A percentile compares a stretch with the other conserved stretches of the same genome.
phyloP scores from a whole-genome alignment of 208 protist species.

The Vickermania ingenoplastis region DNA sequence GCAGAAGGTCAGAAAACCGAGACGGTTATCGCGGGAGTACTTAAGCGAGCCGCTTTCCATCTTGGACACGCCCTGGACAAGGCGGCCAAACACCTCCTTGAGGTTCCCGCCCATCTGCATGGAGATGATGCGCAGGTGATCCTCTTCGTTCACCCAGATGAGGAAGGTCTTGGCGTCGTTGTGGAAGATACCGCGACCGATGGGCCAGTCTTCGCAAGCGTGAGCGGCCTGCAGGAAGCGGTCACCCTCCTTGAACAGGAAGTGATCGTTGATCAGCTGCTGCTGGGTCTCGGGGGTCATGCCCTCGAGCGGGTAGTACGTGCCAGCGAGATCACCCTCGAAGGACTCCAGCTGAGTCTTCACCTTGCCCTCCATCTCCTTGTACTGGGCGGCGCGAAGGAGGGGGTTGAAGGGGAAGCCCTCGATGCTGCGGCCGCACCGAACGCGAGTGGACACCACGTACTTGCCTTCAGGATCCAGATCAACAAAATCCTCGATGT shows the following conservation, averaged over 20 bases:
- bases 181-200: slow-evolving; percentile 58
- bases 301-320: slow-evolving; percentile 45
- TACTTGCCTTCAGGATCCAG: slow-evolving; percentile 20
- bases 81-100: slow-evolving; percentile 41
- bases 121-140: slow-evolving; percentile 60
- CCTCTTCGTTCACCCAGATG: slow-evolving; percentile 68
- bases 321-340: slow-evolving; percentile 33
- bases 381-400: no score
- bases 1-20: slow-evolving; percentile 47
- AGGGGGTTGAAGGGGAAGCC: slow-evolving; percentile 43
- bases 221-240: slow-evolving; percentile 42
- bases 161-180: slow-evolving; percentile 61
- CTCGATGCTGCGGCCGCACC: slow-evolving; percentile 32
- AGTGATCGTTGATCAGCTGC: slow-evolving; percentile 46
- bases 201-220: slow-evolving; percentile 52
- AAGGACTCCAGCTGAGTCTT: slow-evolving; percentile 26
- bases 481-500: slow-evolving; percentile 14
- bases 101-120: slow-evolving; percentile 60
- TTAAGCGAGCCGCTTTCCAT: slow-evolving; percentile 38
- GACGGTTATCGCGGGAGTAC: slow-evolving; percentile 39
- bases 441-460: slow-evolving; percentile 42
- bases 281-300: slow-evolving; percentile 46
- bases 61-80: slow-evolving; percentile 17
- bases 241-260: slow-evolving; percentile 68
- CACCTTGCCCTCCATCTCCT: slow-evolving; percentile 41